Base-by-base conservation (phyloP, 2,329 filamentous ascomycete species). In the Parascedosporium putredinis region DNA sequence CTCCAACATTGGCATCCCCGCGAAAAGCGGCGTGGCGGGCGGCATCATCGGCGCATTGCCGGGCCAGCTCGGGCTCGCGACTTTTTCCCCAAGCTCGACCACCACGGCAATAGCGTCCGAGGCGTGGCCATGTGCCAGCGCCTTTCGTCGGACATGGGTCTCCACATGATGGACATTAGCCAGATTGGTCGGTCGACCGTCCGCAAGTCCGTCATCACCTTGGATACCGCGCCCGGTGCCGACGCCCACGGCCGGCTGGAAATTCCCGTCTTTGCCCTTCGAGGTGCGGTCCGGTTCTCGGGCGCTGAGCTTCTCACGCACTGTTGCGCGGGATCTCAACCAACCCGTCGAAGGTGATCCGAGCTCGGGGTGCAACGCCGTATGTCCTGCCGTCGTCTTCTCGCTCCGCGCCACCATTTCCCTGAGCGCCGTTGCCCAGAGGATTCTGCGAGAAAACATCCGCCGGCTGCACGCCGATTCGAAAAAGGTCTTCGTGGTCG, bases 1-100 rank as follows among this genome's bases (percentile, higher is more conserved):
- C 1, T 65, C 64, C 5, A 62, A 59, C 20, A 61, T 67, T 5
- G 65, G 65, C 2, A 66, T 67, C 25, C 65, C 64, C 0, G 65
- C 65, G 14, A 67, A 67, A 57, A 64, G 62, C 43, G 65, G 65
- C 25, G 61, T 64, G 0, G 57, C 61, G 5, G 62, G 62, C 4
- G 62, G 61, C 23, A 64, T 64, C 43, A 62, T 64, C 38, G 61
- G 61, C 16, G 61, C 62, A 0, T 44, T 64, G 48, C 62, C 62
- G 0, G 62, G 62, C 6, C 62, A 64, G 31, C 55, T 64, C 27
- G 62, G 62, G 27, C 57, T 64, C 6, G 62, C 62, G 1, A 56
- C 58, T 3, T 63, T 64, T 22, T 64, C 62, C 0, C 62, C 62
- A 59, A 58, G 33, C 58, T 64, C 5, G 62, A 64, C 23, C 64